phyloP scores from a whole-genome alignment of 345 rosid species.

The Adansonia digitata region DNA sequence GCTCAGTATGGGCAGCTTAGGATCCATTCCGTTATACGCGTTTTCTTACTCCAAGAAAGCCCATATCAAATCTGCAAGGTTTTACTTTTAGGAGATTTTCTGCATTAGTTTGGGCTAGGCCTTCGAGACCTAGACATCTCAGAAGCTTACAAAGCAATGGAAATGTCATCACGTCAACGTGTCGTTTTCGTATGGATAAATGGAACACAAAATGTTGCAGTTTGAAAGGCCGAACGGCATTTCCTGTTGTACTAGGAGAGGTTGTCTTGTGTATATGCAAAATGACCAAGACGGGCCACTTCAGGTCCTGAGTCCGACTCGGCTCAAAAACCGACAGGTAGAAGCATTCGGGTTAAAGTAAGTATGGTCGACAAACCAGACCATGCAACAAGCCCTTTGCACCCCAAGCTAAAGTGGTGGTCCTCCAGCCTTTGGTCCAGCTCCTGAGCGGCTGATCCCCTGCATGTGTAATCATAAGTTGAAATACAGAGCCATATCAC shows the following conservation, averaged over 20 bases:
- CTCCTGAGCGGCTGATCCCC: neutral
- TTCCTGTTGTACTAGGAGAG: slow-evolving; percentile 4
- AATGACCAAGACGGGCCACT: slow-evolving; percentile 15
- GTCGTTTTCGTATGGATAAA: neutral
- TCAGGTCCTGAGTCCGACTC: slow-evolving; percentile 13
- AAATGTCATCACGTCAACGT: neutral
- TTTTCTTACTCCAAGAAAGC: neutral
- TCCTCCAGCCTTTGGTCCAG: slow-evolving; percentile 6
- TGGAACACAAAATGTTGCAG: neutral
- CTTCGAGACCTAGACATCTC: neutral
- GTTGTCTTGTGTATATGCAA: slow-evolving; percentile 16
- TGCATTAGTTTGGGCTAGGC: neutral
- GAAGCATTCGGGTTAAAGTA: slow-evolving; percentile 13
- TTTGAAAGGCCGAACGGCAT: slow-evolving; percentile 6
- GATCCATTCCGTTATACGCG: neutral
- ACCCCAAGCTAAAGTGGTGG: neutral
- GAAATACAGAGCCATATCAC: neutral
- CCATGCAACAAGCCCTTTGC: neutral
- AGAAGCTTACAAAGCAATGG: neutral
- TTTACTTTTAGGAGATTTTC: neutral
- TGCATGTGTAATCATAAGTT: slow-evolving; percentile 7
- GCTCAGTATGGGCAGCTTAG: neutral
- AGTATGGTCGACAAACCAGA: slow-evolving; percentile 15
- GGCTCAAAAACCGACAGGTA: slow-evolving; percentile 4
- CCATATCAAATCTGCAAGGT: neutral